phyloP scores from a whole-genome alignment of 352 stramenopile species.

The Phytophthora lateralis region DNA sequence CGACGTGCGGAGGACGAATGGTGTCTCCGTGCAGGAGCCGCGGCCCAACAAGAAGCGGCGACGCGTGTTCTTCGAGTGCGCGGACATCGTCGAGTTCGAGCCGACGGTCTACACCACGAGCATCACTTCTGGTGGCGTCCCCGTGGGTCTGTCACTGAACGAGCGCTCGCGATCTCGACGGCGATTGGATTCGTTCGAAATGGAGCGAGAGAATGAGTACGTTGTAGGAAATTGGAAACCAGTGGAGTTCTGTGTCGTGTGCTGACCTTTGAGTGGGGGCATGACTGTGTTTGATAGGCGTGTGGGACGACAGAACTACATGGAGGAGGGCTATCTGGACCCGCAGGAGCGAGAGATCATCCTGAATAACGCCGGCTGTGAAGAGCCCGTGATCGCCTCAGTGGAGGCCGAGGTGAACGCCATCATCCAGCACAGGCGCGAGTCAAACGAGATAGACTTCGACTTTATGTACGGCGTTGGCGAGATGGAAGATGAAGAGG shows the following conservation, averaged over 20 bases:
- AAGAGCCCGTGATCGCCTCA: conserved; percentile 67
- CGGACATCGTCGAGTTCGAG: conserved; percentile 89
- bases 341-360: conserved; percentile 77
- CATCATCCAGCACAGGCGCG: conserved; percentile 79
- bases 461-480: conserved; percentile 74
- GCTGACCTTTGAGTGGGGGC: conserved; percentile 2
- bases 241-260: background rate
- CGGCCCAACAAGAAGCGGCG: conserved; percentile 62
- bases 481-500: conserved; percentile 43
- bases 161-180: conserved; percentile 76
- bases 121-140: conserved; percentile 79
- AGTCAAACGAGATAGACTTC: conserved; percentile 86
- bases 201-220: conserved; percentile 73
- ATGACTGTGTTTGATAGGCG: conserved; percentile 26
- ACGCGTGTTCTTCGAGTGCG: conserved; percentile 76
- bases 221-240: conserved; percentile 18
- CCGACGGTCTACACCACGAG: conserved; percentile 83
- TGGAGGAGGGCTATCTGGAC: conserved; percentile 87
- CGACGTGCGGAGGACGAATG: conserved; percentile 24
- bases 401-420: conserved; percentile 84
- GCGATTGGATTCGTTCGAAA: conserved; percentile 79
- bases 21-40: conserved; percentile 20
- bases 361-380: conserved; percentile 78
- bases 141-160: conserved; percentile 76
- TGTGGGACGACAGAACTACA: conserved; percentile 81